Base-by-base conservation (phyloP, 1,139 yeast genomes). In the Torulaspora pretoriensis region DNA sequence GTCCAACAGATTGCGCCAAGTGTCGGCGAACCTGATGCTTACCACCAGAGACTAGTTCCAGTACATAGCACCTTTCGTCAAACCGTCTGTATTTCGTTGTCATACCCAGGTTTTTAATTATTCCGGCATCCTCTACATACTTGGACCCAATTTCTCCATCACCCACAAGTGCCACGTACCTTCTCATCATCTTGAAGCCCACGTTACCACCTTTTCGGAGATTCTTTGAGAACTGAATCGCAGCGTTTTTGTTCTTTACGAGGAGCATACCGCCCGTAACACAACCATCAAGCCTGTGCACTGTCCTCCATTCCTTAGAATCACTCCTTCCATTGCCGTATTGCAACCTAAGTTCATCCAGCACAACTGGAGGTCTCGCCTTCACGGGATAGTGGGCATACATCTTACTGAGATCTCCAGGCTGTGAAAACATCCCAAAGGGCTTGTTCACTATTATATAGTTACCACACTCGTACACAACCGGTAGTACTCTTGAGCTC, bases 21-120 rank as follows among this genome's bases (percentile, higher is more conserved):
- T 72, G 77, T 25, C 50, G 47, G 31, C 78, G 55, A 13, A 74
- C 64, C 47, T 74, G 79, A 45, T 72, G 77, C 45, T 73, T 74
- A 35, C 69, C 60, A 1, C 78, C 78, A 0, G 78, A 72, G 1
- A 59, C 48, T 8, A 73, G 59, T 43, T 71, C 68, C 25, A 73
- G 49, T 2, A 62, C 43, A 5, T 53, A 58, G 56, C 43, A 70
- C 35, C 50, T 46, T 8, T 56, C 52, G 23, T 51, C 57, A 24
- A 57, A 43, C 19, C 51, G 45, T 38, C 49, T 53, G 32, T 51
- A 59, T 33, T 49, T 47, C 10, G 57, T 49, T 9, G 45, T 36
- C 54, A 53, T 56, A 3, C 52, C 59, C 13, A 46, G 41, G 10
- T 31, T 29, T 4, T 30, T 34, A 5, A 54, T 31, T 8, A 45